These are phyloP conservation scores for Lecanicillium sp. DNA, from an alignment of 2,329 filamentous ascomycete species.

Conservation along the genomic window DNA sequence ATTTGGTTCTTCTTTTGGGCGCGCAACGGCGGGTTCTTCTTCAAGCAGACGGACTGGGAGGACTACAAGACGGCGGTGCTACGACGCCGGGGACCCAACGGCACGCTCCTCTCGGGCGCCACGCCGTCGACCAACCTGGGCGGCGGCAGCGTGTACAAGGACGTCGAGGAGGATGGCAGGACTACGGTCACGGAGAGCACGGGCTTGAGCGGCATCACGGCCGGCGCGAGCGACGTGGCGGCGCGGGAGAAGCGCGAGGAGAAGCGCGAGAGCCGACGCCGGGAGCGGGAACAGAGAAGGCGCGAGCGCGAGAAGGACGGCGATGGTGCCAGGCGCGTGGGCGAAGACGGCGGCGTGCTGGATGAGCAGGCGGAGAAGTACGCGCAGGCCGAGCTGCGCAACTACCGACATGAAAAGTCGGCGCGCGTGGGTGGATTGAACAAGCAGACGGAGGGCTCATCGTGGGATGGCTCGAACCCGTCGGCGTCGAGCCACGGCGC, in stretches of 20 bases:
- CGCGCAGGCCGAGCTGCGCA: conserved; percentile 62
- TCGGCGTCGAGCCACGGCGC: conserved; percentile 57
- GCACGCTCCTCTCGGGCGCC: conserved; percentile 73
- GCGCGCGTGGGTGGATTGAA: conserved; percentile 88
- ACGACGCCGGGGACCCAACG: conserved; percentile 80
- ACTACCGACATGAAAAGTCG: conserved; percentile 79
- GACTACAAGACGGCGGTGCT: conserved; percentile 96
- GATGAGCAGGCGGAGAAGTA: conserved; percentile 57
- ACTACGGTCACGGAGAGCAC: conserved; percentile 39
- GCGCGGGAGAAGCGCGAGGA: conserved; percentile 50
- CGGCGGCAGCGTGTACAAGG: conserved; percentile 78
- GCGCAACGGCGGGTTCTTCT: conserved; percentile 89
- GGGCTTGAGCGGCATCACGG: conserved; percentile 47
- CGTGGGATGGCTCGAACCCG: conserved; percentile 70
- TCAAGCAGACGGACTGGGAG: conserved; percentile 83
- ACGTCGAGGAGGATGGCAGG: conserved; percentile 45
- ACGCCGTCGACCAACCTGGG: conserved; percentile 78
- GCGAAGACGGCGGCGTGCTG: conserved; percentile 50
- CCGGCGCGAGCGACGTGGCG: conserved; percentile 46
- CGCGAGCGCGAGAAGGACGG: conserved; percentile 36
- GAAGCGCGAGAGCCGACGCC: conserved; percentile 40
- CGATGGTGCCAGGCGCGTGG: conserved; percentile 33
- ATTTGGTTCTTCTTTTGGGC: conserved; percentile 99
- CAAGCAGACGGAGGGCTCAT: conserved; percentile 66
- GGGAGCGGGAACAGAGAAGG: conserved; percentile 21